phyloP scores from a whole-genome alignment of 495 filamentous ascomycete genomes.

The Rhypophila decipiens region DNA sequence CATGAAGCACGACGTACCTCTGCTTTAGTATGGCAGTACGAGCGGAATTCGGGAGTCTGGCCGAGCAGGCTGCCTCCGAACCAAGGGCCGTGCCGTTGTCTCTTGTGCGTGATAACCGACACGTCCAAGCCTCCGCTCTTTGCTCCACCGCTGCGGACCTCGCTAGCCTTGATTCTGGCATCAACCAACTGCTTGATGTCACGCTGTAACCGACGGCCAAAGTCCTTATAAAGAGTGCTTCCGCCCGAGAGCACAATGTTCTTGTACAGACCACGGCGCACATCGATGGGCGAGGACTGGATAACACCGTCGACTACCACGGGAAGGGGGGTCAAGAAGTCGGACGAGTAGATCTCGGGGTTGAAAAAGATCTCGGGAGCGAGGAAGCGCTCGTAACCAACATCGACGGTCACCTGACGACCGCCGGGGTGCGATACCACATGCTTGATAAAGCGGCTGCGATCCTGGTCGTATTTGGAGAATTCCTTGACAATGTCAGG shows the following conservation, averaged over 20 bases:
- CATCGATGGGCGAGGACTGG: slow-evolving; percentile 94
- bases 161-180: slow-evolving; percentile 48
- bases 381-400: slow-evolving; percentile 96
- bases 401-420: slow-evolving; percentile 74
- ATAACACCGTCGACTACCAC: slow-evolving; percentile 94
- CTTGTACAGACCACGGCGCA: slow-evolving; percentile 95
- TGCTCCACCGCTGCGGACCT: slow-evolving; percentile 86
- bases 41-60: slow-evolving; percentile 97
- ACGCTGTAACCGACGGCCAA: slow-evolving; percentile 88
- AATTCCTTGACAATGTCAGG: slow-evolving; percentile 99
- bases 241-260: slow-evolving; percentile 98
- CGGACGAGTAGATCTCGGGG: slow-evolving; percentile 96
- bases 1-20: slow-evolving; percentile 40
- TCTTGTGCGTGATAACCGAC: slow-evolving; percentile 91
- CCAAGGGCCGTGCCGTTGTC: slow-evolving; percentile 95
- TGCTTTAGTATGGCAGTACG: slow-evolving; percentile 98
- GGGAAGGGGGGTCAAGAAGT: slow-evolving; percentile 92
- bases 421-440: slow-evolving; percentile 82
- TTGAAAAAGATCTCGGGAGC: slow-evolving; percentile 99
- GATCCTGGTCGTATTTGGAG: slow-evolving; percentile 82
- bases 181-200: slow-evolving; percentile 96
- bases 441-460: slow-evolving; percentile 83
- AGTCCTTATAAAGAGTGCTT: slow-evolving; percentile 95
- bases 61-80: slow-evolving; percentile 94
- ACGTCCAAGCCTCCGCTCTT: slow-evolving; percentile 91